Evolutionary conservation across 2,329 filamentous ascomycete genomes (phyloP), one percentile per base, ranked within the genome.

Genomic region (Neopestalotiopsis clavispora): DNA sequence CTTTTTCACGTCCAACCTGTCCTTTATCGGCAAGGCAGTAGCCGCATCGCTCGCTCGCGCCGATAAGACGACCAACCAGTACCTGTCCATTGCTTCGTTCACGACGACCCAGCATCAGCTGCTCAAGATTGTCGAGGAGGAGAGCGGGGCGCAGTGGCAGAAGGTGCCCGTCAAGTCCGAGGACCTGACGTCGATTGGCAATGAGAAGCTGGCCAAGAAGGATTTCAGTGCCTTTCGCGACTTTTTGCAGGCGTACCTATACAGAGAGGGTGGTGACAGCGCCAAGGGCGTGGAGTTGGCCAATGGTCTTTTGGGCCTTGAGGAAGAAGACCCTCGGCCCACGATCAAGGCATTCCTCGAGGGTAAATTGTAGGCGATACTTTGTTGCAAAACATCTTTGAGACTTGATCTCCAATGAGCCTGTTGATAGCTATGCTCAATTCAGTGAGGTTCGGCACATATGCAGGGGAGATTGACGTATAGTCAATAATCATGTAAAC

Each of bases 51-150:
- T 91, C 17, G 80, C 80, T 73, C 83, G 78, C 52, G 82, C 84
- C 0, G 81, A 83, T 1, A 78, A 83, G 68, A 90, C 88, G 0
- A 84, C 82, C 45, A 91, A 92, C 75, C 82, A 86, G 70, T 87
- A 89, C 75, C 76, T 92, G 38, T 84, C 83, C 65, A 79, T 91
- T 17, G 84, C 87, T 2, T 89, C 86, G 0, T 88, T 90, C 72
- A 84, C 84, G 38, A 84, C 85, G 0, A 85, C 85, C 1, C 89
- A 91, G 77, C 86, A 87, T 20, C 82, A 91, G 71, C 77, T 92
- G 1, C 74, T 91, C 1, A 77, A 79, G 13, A 75, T 83, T 0
- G 78, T 87, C 2, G 87, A 92, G 77, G 83, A 85, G 68, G 78
- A 83, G 12, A 87, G 85, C 0, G 84, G 84, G 2, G 74, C 79